Evolutionary conservation across 1,284 basidiomycete genomes (phyloP).

Genomic region (Athelia sp.): DNA sequence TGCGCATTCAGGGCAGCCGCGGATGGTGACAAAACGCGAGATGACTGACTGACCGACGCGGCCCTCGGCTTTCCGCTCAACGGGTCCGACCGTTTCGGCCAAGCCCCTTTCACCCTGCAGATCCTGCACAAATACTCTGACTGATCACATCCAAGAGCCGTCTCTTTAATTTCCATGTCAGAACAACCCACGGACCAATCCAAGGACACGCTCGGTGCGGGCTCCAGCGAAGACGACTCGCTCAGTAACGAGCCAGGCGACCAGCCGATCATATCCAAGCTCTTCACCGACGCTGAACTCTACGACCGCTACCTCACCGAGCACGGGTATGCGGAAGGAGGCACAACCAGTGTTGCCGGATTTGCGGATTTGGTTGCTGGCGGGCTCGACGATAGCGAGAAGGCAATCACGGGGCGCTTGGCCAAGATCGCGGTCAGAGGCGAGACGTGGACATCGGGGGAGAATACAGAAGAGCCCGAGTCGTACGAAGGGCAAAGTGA

Average conservation of each 20-base stretch:
- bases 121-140: too few relatives aligned
- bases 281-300: not conserved
- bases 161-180: not conserved
- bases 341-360: constrained; percentile 13
- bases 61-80: too few relatives aligned
- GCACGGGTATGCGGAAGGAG: constrained; percentile 1
- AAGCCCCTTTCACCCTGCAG: too few relatives aligned
- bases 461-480: constrained; percentile 19
- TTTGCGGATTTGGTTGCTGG: constrained; percentile 35
- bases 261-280: not conserved
- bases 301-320: not conserved
- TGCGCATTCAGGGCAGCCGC: too few relatives aligned
- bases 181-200: not conserved
- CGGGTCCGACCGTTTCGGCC: too few relatives aligned
- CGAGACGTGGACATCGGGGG: constrained; percentile 22
- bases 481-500: constrained; percentile 11
- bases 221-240: not conserved
- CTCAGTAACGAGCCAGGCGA: too few relatives aligned
- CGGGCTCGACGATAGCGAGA: constrained; percentile 30
- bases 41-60: too few relatives aligned
- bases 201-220: not conserved
- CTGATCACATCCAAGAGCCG: too few relatives aligned
- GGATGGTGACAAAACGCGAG: too few relatives aligned
- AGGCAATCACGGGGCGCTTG: constrained; percentile 25
- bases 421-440: constrained; percentile 31